Evolutionary conservation across 2,329 filamentous ascomycete species (phyloP).

Genomic region (Monilinia vaccinii-corymbosi): DNA sequence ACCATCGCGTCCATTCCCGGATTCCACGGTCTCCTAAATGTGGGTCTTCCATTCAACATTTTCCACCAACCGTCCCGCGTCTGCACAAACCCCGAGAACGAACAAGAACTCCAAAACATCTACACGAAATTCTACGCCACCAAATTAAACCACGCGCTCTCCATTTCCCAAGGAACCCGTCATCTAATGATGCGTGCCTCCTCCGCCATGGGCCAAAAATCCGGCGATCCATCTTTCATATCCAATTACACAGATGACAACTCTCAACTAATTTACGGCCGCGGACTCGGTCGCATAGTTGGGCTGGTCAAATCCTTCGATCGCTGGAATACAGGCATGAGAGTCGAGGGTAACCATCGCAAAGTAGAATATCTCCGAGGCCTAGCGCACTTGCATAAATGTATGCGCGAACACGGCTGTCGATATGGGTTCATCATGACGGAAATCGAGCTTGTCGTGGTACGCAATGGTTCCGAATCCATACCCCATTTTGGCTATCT

Average conservation of each 20-base stretch:
- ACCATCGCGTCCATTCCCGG: slow-evolving; percentile 66
- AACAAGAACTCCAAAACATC: slow-evolving; percentile 64
- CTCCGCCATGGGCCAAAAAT: slow-evolving; percentile 9
- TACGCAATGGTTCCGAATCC: slow-evolving; percentile 64
- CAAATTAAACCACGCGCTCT: slow-evolving; percentile 78
- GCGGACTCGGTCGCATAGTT: slow-evolving; percentile 54
- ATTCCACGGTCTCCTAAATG: slow-evolving; percentile 62
- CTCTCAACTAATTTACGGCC: slow-evolving; percentile 38
- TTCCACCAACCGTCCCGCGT: slow-evolving; percentile 43
- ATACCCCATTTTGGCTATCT: slow-evolving; percentile 83
- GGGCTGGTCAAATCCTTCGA: slow-evolving; percentile 88
- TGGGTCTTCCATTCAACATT: slow-evolving; percentile 52
- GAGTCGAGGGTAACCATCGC: slow-evolving; percentile 72
- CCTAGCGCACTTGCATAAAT: slow-evolving; percentile 75
- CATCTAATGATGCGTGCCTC: slow-evolving; percentile 36
- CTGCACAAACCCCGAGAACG: slow-evolving; percentile 64
- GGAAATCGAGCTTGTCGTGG: slow-evolving; percentile 87
- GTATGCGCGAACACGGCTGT: slow-evolving; percentile 88
- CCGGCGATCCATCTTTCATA: slow-evolving; percentile 34
- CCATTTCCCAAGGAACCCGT: slow-evolving; percentile 61
- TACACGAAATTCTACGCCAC: slow-evolving; percentile 72
- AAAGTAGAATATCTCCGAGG: slow-evolving; percentile 84
- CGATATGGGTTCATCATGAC: slow-evolving; percentile 95
- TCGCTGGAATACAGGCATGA: slow-evolving; percentile 93
- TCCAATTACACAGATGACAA: slow-evolving; percentile 44